A percentile compares a stretch with the other conserved stretches of the same genome.
Conservation (phyloP, 148 eudicot species). For the Rheum nobile region DNA sequence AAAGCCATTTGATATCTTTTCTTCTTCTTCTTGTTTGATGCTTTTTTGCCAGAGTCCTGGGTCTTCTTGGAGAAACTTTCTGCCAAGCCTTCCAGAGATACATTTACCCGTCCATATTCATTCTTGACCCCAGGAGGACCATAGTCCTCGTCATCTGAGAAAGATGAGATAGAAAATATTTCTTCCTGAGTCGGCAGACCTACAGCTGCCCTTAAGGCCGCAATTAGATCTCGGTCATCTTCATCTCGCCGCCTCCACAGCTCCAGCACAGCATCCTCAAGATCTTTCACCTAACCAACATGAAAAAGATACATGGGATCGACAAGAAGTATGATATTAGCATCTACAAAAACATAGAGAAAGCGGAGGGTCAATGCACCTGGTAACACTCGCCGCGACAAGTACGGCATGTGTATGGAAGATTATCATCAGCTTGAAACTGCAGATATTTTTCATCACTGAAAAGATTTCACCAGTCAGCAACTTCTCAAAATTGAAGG, state of each 20-base stretch:
- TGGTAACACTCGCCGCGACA: too few species aligned
- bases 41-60: constrained; percentile 57
- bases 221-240: constrained; percentile 66
- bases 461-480: constrained; percentile 5
- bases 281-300: constrained; percentile 44
- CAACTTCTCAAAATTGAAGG: neutral
- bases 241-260: constrained; percentile 83
- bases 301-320: too few species aligned
- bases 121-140: constrained; percentile 35
- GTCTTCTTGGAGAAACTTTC: constrained; percentile 62
- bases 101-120: constrained; percentile 53
- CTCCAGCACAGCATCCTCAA: constrained; percentile 91
- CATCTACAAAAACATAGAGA: too few species aligned
- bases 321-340: too few species aligned
- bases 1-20: constrained; percentile 32
- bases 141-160: constrained; percentile 85
- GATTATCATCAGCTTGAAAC: constrained; percentile 84
- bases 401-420: constrained; percentile 66
- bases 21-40: constrained; percentile 50
- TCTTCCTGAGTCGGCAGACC: constrained; percentile 90
- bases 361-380: too few species aligned
- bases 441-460: constrained; percentile 83
- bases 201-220: constrained; percentile 81
- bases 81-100: constrained; percentile 50
- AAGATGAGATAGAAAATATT: constrained; percentile 73